These are phyloP conservation scores for Barnettozyma siamensis DNA, from an alignment of 805 yeast genomes.

Conservation along the genomic window DNA sequence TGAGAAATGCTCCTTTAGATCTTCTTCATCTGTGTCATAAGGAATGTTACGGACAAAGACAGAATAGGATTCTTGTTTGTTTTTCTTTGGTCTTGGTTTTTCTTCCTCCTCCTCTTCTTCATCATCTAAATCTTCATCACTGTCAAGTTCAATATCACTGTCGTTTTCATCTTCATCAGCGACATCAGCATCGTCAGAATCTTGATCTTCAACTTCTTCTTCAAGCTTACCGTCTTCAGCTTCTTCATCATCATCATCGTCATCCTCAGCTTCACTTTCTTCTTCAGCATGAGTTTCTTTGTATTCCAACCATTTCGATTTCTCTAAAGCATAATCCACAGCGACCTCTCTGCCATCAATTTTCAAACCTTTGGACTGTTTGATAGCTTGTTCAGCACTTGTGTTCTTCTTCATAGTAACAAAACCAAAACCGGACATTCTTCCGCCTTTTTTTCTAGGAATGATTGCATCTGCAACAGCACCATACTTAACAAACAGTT, in stretches of 20 bases:
- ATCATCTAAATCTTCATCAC: slow-evolving; percentile 29
- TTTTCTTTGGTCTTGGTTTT: slow-evolving; percentile 32
- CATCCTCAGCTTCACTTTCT: slow-evolving; percentile 27
- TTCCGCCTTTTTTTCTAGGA: slow-evolving; percentile 83
- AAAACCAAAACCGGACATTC: slow-evolving; percentile 92
- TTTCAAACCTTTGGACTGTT: slow-evolving; percentile 65
- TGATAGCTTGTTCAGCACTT: slow-evolving; percentile 77
- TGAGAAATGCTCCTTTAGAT: slow-evolving; percentile 67
- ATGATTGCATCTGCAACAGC: slow-evolving; percentile 83
- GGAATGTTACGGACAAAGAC: slow-evolving; percentile 91
- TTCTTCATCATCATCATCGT: slow-evolving; percentile 24
- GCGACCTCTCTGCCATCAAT: slow-evolving; percentile 90
- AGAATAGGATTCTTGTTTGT: slow-evolving; percentile 65
- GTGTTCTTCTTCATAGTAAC: slow-evolving; percentile 78
- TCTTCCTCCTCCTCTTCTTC: slow-evolving; percentile 31
- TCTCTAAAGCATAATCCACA: slow-evolving; percentile 89
- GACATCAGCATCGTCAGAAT: slow-evolving; percentile 23
- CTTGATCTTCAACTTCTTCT: slow-evolving; percentile 24
- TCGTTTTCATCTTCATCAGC: slow-evolving; percentile 25
- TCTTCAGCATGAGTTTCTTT: slow-evolving; percentile 35
- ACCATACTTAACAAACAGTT: slow-evolving; percentile 71
- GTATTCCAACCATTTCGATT: slow-evolving; percentile 69
- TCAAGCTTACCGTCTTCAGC: slow-evolving; percentile 9
- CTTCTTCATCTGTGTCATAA: slow-evolving; percentile 83
- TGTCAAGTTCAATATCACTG: slow-evolving; percentile 26